Evolutionary conservation across 345 rosid species (phyloP), one percentile per base, ranked within the genome.

Genomic region (Fremontodendron californicum): DNA sequence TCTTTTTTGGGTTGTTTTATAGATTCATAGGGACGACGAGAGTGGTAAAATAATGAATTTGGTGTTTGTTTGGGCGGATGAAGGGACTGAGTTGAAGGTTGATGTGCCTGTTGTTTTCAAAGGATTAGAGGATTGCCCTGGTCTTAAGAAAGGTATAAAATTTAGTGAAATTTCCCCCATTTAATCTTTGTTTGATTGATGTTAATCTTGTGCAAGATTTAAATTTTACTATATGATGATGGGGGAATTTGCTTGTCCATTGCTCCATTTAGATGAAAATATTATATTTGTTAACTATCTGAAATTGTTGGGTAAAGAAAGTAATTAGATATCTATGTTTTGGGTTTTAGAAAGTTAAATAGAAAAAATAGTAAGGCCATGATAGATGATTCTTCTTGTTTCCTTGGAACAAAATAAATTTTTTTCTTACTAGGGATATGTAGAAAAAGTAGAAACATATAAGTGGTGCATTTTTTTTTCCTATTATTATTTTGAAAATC

Each of bases 61-160:
- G 87, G 97, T 93, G 15, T 90, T 96, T 60, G 92, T 93, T 45
- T 93, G 97, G 99, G 98, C 97, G 15, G 87, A 92, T 70, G 91
- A 90, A 8, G 98, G 94, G 7, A 87, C 89, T 2, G 77, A 79
- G 60, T 60, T 96, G 86, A 90, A 90, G 83, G 93, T 93, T 84
- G 92, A 91, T 79, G 95, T 93, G 79, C 98, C 98, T 18, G 62
- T 95, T 83, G 88, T 90, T 77, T 90, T 87, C 86, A 93, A 86
- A 84, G 99, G 99, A 67, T 88, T 87, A 70, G 97, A 92, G 31
- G 71, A 79, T 75, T 89, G 90, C 48, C 93, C 87, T 21, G 98
- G 97, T 82, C 79, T 93, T 40, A 86, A 81, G 82, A 95, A 95
- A 92, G 99, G 98, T 93, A 78, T 15, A 16, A 33, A 49, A 71